Evolutionary conservation across 129 eudicot species (phyloP).

Genomic region (Sambucus nigra): DNA sequence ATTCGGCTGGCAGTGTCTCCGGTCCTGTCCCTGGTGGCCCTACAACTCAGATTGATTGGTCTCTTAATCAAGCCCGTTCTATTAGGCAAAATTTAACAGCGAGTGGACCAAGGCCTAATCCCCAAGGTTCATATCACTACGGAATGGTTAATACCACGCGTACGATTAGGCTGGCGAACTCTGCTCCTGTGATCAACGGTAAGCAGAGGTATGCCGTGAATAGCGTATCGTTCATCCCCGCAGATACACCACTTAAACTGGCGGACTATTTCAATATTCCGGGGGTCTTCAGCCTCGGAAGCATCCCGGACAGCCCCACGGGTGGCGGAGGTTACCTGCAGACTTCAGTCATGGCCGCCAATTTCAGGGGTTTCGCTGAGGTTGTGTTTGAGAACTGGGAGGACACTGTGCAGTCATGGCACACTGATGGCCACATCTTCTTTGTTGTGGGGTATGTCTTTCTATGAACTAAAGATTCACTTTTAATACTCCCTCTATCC

Average conservation of each 20-base stretch:
- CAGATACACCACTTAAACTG: conserved; percentile 67
- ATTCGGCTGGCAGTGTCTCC: conserved; percentile 34
- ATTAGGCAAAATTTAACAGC: conserved; percentile 59
- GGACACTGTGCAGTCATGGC: conserved; percentile 52
- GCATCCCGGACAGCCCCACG: conserved; percentile 43
- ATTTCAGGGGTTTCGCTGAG: conserved; percentile 50
- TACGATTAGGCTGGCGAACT: conserved; percentile 44
- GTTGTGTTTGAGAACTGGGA: conserved; percentile 62
- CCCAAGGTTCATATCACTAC: conserved; percentile 75
- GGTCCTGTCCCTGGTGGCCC: conserved; percentile 56
- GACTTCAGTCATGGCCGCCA: conserved; percentile 60
- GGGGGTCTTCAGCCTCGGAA: conserved; percentile 58
- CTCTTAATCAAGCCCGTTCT: conserved; percentile 60
- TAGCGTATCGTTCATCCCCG: conserved; percentile 39
- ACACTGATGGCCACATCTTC: conserved; percentile 68
- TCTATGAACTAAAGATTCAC: no score
- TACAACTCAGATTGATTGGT: conserved; percentile 47
- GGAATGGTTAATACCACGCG: conserved; percentile 57
- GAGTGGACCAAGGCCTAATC: conserved; percentile 80
- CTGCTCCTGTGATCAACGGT: conserved; percentile 49
- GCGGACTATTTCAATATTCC: conserved; percentile 72
- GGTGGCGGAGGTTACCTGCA: conserved; percentile 39
- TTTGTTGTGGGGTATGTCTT: conserved; percentile 60
- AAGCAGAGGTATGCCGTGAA: conserved; percentile 65
- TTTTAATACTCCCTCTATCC: no score